Conservation (phyloP, 2,329 filamentous ascomycete genomes). For the Dactylellina cionopaga region DNA sequence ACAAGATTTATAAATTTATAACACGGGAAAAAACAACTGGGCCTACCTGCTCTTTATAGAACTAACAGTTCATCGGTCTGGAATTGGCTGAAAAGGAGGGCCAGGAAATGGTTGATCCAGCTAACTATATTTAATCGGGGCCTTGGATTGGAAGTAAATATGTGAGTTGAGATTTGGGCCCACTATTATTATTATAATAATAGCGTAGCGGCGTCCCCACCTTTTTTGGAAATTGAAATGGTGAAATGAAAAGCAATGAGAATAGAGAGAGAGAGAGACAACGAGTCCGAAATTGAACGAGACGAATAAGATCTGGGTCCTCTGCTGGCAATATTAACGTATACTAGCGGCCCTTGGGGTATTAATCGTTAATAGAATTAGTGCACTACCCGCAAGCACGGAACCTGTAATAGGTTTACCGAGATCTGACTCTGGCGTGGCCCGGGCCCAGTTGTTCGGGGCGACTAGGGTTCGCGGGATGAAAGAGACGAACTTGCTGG, state of each 20-base stretch:
- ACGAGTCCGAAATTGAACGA: conserved; percentile 26
- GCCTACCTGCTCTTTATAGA: conserved; percentile 52
- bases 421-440: conserved; percentile 50
- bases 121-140: conserved; percentile 45
- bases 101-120: conserved; percentile 32
- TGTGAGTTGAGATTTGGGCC: conserved; percentile 51
- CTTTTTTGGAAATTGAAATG: conserved; percentile 52
- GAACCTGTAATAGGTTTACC: conserved; percentile 49
- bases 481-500: conserved; percentile 25
- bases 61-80: conserved; percentile 37
- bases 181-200: conserved; percentile 50
- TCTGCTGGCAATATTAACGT: not conserved
- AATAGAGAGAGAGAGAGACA: conserved; percentile 24
- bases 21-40: conserved; percentile 35
- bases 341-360: conserved; percentile 6
- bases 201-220: conserved; percentile 42
- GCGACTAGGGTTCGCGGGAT: conserved; percentile 35
- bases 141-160: conserved; percentile 45
- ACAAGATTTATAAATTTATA: conserved; percentile 52
- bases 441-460: conserved; percentile 52
- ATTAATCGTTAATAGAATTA: conserved; percentile 30
- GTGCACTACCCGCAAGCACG: conserved; percentile 50
- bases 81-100: conserved; percentile 40
- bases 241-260: conserved; percentile 41
- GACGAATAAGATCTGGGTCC: conserved; percentile 31